Conservation (phyloP, 208 protist genomes). For the Leishmania gerbilli region DNA sequence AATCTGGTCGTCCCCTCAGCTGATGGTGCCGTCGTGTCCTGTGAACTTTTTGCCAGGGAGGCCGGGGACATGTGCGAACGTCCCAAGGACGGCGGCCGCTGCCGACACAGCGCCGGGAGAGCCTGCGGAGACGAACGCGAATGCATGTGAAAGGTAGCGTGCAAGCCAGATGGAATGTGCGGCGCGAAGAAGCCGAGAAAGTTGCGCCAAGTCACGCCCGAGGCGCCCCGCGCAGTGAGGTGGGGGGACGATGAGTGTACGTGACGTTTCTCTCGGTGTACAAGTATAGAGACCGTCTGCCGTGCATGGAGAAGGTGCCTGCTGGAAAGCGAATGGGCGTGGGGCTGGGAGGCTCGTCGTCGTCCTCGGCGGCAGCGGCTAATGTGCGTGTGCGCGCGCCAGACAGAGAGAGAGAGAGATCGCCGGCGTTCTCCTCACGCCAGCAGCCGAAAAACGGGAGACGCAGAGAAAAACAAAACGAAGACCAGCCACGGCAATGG, state of each 20-base stretch:
- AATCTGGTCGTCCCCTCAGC: not conserved
- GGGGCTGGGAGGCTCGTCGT: no score
- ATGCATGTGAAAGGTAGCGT: slow-evolving; percentile 1
- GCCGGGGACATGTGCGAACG: not conserved
- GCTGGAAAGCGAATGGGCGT: no score
- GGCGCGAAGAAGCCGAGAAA: not conserved
- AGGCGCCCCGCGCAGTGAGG: not conserved
- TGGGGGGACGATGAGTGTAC: not conserved
- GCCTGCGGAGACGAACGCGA: not conserved
- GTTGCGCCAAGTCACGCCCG: not conserved
- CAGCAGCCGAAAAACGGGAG: not conserved
- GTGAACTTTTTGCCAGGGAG: not conserved
- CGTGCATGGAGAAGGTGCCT: not conserved
- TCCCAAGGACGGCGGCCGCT: not conserved
- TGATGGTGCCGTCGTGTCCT: not conserved
- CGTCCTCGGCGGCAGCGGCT: not conserved
- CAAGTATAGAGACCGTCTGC: no score
- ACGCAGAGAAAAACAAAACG: not conserved
- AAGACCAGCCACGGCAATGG: not conserved
- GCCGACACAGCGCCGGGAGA: slow-evolving; percentile 7
- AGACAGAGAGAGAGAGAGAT: not conserved
- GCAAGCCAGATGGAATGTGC: not conserved
- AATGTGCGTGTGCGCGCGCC: not conserved
- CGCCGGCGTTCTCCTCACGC: not conserved
- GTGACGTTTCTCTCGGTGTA: not conserved